A percentile compares a stretch with the other conserved stretches of the same genome.
Conservation (phyloP, 129 eudicot genomes). For the Lactuca saligna region DNA sequence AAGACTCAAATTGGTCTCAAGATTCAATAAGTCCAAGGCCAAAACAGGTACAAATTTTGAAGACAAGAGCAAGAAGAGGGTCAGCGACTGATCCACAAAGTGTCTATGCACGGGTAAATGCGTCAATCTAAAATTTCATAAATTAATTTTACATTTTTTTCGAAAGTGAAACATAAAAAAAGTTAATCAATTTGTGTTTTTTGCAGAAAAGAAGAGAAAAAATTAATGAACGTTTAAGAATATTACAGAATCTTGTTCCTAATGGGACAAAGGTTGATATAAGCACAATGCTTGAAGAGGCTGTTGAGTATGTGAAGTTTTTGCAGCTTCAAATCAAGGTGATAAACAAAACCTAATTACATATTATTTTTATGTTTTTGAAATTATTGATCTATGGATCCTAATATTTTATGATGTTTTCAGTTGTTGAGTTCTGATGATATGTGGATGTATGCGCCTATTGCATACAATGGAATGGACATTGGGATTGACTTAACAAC, state of each 20-base stretch:
- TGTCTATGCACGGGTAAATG: slow-evolving; percentile 74
- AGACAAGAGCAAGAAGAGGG: slow-evolving; percentile 54
- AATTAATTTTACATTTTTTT: not conserved
- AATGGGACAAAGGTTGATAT: slow-evolving; percentile 94
- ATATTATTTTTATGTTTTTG: not conserved
- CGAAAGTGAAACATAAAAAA: not conserved
- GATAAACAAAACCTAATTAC: slow-evolving; percentile 7
- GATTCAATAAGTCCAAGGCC: too few relatives aligned
- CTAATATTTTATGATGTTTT: slow-evolving; percentile 10
- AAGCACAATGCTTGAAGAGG: slow-evolving; percentile 96
- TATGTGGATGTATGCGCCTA: slow-evolving; percentile 83
- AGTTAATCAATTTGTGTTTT: slow-evolving; percentile 7
- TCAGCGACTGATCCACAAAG: slow-evolving; percentile 85
- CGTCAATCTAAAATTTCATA: not conserved
- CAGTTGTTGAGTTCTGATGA: slow-evolving; percentile 86
- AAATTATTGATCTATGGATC: slow-evolving; percentile 4
- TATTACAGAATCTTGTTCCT: slow-evolving; percentile 71
- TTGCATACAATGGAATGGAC: slow-evolving; percentile 84
- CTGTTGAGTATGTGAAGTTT: slow-evolving; percentile 66
- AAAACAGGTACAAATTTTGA: slow-evolving; percentile 15
- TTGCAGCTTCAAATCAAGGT: slow-evolving; percentile 83
- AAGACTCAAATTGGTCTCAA: slow-evolving; percentile 30
- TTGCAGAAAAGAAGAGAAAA: slow-evolving; percentile 78
- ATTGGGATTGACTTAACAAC: slow-evolving; percentile 56
- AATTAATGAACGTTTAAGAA: slow-evolving; percentile 70